Evolutionary conservation across 108 stramenopile genomes (phyloP).

Genomic region (Mayamaea pseudoterrestris): DNA sequence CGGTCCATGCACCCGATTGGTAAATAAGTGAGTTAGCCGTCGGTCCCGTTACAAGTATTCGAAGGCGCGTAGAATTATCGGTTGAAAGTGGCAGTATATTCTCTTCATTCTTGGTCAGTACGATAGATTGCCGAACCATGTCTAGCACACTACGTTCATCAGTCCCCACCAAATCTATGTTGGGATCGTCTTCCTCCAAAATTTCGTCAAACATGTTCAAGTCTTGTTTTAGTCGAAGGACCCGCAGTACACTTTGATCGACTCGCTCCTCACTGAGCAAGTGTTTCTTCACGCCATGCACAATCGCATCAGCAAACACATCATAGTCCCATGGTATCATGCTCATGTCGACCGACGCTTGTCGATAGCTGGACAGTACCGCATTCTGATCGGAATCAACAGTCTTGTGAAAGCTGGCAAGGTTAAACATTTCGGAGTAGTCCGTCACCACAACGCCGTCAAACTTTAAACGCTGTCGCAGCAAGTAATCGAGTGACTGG

Average conservation of each 20-base stretch:
- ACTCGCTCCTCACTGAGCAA: slow-evolving; percentile 26
- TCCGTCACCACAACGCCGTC: slow-evolving; percentile 74
- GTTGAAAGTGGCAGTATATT: slow-evolving; percentile 19
- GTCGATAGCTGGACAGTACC: slow-evolving; percentile 19
- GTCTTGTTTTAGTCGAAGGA: slow-evolving; percentile 52
- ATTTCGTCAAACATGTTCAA: slow-evolving; percentile 57
- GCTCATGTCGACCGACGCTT: slow-evolving; percentile 75
- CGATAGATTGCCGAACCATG: slow-evolving; percentile 47
- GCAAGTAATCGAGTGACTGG: slow-evolving; percentile 24
- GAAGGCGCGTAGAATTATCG: slow-evolving; percentile 3
- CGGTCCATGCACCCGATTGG: slow-evolving; percentile 68
- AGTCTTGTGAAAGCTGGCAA: slow-evolving; percentile 46
- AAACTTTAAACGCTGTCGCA: slow-evolving; percentile 53
- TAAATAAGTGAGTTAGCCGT: slow-evolving; percentile 39
- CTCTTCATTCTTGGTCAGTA: slow-evolving; percentile 50
- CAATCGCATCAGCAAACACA: slow-evolving; percentile 22
- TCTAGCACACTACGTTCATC: slow-evolving; percentile 34
- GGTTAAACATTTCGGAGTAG: slow-evolving; percentile 69
- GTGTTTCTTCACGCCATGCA: slow-evolving; percentile 9
- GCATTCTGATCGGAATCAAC: slow-evolving; percentile 23
- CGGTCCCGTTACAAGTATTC: slow-evolving; percentile 68
- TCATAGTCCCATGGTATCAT: slow-evolving; percentile 46
- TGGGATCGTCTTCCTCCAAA: slow-evolving; percentile 11
- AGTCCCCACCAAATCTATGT: slow-evolving; percentile 19
- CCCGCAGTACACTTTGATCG: slow-evolving; percentile 31